A percentile compares a stretch with the other conserved stretches of the same genome.
Evolutionary conservation across 192 early-diverging fungal species (phyloP).

Genomic region (Mortierella hygrophila): DNA sequence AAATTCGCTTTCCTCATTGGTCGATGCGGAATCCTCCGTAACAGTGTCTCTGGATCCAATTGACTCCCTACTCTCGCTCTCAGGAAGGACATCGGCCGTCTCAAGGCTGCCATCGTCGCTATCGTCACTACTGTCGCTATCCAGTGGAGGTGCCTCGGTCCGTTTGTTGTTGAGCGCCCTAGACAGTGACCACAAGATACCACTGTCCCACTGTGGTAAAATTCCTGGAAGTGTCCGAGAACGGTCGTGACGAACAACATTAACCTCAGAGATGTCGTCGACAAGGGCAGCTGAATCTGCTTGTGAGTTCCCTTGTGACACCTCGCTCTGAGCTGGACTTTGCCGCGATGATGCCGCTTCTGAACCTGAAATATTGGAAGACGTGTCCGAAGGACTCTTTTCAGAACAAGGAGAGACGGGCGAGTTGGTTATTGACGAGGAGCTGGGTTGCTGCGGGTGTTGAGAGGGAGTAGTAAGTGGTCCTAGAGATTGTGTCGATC

Average conservation of each 20-base stretch:
- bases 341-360: conserved; percentile 4
- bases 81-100: background rate
- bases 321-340: background rate
- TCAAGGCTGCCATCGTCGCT: conserved; percentile 8
- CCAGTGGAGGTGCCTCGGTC: conserved; percentile 17
- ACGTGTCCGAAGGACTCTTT: conserved; percentile 4
- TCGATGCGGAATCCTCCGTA: background rate
- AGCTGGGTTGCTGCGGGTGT: background rate
- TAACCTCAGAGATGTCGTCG: conserved; percentile 20
- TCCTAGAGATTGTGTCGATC: conserved; percentile 36
- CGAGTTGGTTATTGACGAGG: background rate
- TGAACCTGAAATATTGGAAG: background rate
- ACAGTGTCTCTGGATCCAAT: background rate
- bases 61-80: conserved; percentile 4
- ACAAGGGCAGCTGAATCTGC: background rate
- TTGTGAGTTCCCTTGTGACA: conserved; percentile 14
- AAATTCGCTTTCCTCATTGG: background rate
- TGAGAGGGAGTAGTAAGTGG: background rate
- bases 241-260: conserved; percentile 33
- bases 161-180: conserved; percentile 37
- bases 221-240: conserved; percentile 44
- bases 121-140: conserved; percentile 44
- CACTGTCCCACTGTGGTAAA: conserved; percentile 40
- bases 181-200: conserved; percentile 38
- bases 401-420: conserved; percentile 21